A percentile compares a stretch with the other conserved stretches of the same genome.
phyloP scores from a whole-genome alignment of 2,329 filamentous ascomycete genomes.

The Fusarium mangiferae region DNA sequence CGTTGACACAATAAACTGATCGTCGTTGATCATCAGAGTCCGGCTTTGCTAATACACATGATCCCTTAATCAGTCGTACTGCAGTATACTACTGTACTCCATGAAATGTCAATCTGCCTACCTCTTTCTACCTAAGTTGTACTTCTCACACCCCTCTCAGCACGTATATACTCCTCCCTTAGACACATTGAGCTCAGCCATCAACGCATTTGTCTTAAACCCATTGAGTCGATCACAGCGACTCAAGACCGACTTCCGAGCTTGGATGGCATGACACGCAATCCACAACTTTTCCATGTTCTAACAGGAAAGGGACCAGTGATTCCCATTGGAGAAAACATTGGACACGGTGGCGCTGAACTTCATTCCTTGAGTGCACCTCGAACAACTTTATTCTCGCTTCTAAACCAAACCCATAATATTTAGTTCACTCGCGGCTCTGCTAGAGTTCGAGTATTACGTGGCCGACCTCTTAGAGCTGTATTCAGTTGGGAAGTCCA shows the following conservation, averaged over 20 bases:
- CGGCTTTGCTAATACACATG: not conserved
- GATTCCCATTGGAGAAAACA: not conserved
- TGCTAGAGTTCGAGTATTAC: conserved; percentile 10
- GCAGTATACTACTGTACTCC: not conserved
- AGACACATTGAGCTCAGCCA: conserved; percentile 6
- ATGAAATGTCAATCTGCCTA: not conserved
- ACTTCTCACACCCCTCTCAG: conserved; percentile 5
- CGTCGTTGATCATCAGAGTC: not conserved
- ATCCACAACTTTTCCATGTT: not conserved
- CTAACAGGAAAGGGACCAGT: not conserved
- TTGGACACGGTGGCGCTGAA: conserved; percentile 12
- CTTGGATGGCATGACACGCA: conserved; percentile 17
- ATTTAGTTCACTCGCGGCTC: not conserved
- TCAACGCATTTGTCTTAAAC: conserved; percentile 20
- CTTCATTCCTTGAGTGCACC: conserved; percentile 21
- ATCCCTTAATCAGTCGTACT: not conserved
- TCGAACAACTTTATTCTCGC: conserved; percentile 9
- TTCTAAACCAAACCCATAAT: conserved; percentile 11
- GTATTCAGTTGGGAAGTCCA: conserved; percentile 7
- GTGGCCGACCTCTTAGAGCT: conserved; percentile 1
- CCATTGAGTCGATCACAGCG: not conserved
- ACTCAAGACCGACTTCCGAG: conserved; percentile 13
- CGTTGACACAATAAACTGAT: conserved; percentile 6
- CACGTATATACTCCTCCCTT: conserved; percentile 6
- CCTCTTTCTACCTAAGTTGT: not conserved